Base-by-base conservation (phyloP, 2,329 filamentous ascomycete genomes). In the Penicillium sp. region DNA sequence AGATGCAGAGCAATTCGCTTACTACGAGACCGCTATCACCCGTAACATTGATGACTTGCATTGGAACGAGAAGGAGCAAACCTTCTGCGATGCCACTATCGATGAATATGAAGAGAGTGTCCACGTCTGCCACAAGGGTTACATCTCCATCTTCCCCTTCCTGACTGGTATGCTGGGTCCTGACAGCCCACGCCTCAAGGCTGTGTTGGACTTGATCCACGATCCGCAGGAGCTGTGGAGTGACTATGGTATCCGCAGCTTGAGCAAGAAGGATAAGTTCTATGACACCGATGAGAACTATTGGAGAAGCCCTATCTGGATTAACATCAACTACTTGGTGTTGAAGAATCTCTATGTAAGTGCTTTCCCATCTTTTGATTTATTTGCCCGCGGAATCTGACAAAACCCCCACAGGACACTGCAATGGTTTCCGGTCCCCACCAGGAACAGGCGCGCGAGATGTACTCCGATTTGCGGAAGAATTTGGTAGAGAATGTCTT, bases 241-340 rank as follows among this genome's bases (percentile, higher is more conserved):
- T 63, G 78, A 84, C 2, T 83, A 87, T 61, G 93, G 93, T n/a
- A 80, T 98, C 54, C 80, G 91, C 53, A 95, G 89, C 69, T 69
- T 98, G 68, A 95, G 89, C 72, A 85, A 85, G 71, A 81, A 82
- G 61, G 85, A 91, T 62, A 76, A 84, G 62, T 80, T 88, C 53
- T 97, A 96, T 68, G 88, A 85, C 35, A 95, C 89, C 0, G 87
- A 77, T 2, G 93, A 98, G 74, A 96, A 98, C 69, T 98, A 98
- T 75, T 98, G 93, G 91, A 81, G 89, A 54, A 87, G 88, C 56
- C 89, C 93, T 0, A 79, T 97, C 22, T 97, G 91, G 91, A 86
- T 97, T 64, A 93, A 93, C 65, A 89, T 97, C 58, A 97, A 97
- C 72, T 97, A 95, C 69, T 75, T 97, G 60, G 83, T 87, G 44